phyloP scores from a whole-genome alignment of 805 yeast species.

The Candida hungchunana region DNA sequence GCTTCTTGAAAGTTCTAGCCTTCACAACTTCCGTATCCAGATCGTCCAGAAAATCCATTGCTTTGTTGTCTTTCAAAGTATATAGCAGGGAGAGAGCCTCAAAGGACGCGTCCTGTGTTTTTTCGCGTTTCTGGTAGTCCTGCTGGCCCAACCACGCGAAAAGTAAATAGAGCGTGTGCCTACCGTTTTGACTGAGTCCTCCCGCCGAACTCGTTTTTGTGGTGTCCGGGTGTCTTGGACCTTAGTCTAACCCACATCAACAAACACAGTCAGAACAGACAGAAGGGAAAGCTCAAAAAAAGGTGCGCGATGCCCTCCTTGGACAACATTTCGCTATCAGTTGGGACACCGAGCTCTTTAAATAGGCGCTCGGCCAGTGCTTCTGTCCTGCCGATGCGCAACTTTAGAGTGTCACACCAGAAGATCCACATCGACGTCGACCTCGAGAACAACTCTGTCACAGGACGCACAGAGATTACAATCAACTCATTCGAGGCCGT shows the following conservation, averaged over 20 bases:
- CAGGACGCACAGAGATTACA: slow-evolving; percentile 80
- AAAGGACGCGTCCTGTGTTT: slow-evolving; percentile 1
- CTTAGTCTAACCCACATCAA: too few relatives aligned
- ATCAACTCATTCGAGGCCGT: slow-evolving; percentile 63
- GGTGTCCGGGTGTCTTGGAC: background rate
- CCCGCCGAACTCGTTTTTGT: too few relatives aligned
- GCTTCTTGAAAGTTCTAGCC: slow-evolving; percentile 21
- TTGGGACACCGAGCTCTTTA: slow-evolving; percentile 15
- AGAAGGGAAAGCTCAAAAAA: too few relatives aligned
- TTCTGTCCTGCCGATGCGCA: slow-evolving; percentile 10
- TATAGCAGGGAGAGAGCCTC: background rate
- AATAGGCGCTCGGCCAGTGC: slow-evolving; percentile 6
- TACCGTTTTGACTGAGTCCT: too few relatives aligned
- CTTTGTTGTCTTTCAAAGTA: background rate
- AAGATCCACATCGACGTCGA: slow-evolving; percentile 78
- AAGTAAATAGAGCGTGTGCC: too few relatives aligned
- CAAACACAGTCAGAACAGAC: too few relatives aligned
- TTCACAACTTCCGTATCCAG: slow-evolving; percentile 17
- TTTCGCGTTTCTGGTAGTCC: too few relatives aligned
- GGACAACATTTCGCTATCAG: slow-evolving; percentile 20
- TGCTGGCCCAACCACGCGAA: too few relatives aligned
- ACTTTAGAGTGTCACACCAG: slow-evolving; percentile 77
- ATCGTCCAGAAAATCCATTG: slow-evolving; percentile 23
- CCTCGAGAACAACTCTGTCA: slow-evolving; percentile 50
- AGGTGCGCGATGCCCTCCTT: slow-evolving; percentile 21